A percentile compares a stretch with the other conserved stretches of the same genome.
phyloP scores from a whole-genome alignment of 1,284 basidiomycete species.

The Malassezia yamatoensis region DNA sequence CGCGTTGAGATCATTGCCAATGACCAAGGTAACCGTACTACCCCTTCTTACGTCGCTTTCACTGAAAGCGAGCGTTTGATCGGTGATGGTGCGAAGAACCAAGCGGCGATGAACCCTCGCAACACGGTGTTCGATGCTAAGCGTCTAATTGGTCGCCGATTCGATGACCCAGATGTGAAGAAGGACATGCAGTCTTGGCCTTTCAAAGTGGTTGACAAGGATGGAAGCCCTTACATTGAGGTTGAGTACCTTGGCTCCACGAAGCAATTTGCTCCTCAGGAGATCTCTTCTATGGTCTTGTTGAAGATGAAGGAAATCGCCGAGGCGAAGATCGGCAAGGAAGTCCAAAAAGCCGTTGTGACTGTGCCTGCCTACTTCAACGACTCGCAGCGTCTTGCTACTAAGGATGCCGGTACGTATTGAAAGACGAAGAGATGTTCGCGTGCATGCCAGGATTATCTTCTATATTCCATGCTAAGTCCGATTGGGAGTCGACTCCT shows the following conservation, averaged over 20 bases:
- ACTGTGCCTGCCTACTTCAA: slow-evolving; percentile 65
- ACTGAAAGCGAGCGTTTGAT: slow-evolving; percentile 94
- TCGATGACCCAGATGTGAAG: slow-evolving; percentile 62
- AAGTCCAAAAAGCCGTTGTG: slow-evolving; percentile 59
- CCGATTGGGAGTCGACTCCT: slow-evolving; percentile 18
- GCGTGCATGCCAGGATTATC: slow-evolving; percentile 38
- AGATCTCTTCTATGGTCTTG: slow-evolving; percentile 95
- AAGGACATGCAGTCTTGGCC: slow-evolving; percentile 66
- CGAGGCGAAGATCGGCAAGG: slow-evolving; percentile 58
- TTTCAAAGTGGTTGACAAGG: slow-evolving; percentile 56
- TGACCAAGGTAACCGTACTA: slow-evolving; percentile 82
- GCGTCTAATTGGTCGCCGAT: slow-evolving; percentile 92
- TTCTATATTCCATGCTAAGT: slow-evolving; percentile 47
- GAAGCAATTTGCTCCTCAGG: slow-evolving; percentile 58
- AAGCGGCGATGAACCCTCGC: slow-evolving; percentile 87
- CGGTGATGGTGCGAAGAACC: slow-evolving; percentile 61
- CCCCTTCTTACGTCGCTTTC: slow-evolving; percentile 98
- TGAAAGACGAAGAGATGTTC: not conserved
- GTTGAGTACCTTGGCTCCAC: slow-evolving; percentile 57
- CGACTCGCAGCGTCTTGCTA: slow-evolving; percentile 60
- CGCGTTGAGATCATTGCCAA: slow-evolving; percentile 50
- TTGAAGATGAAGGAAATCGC: slow-evolving; percentile 89
- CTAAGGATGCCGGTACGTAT: slow-evolving; percentile 51
- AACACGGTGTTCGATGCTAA: slow-evolving; percentile 54
- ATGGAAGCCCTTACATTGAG: slow-evolving; percentile 54